Evolutionary conservation across 768 basidiomycete genomes (phyloP).

Genomic region (Boletus rex-veris): DNA sequence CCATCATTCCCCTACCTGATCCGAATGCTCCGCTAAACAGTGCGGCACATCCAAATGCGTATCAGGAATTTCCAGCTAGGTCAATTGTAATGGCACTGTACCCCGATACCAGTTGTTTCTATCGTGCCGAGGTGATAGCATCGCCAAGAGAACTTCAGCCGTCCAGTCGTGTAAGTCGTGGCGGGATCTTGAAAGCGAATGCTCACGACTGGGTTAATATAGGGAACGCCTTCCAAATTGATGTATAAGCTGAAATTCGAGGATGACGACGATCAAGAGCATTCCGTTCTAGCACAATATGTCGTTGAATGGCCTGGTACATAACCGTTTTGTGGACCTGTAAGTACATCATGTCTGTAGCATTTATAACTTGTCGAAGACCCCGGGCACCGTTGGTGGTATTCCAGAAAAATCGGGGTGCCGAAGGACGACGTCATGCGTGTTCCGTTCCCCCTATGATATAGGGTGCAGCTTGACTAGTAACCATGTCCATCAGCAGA

Average conservation of each 20-base stretch:
- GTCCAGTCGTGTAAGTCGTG: constrained; percentile 36
- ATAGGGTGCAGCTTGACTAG: neutral
- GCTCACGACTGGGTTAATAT: constrained; percentile 9
- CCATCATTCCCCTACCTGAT: constrained; percentile 80
- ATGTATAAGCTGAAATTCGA: constrained; percentile 83
- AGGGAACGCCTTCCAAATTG: constrained; percentile 44
- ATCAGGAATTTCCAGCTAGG: constrained; percentile 68
- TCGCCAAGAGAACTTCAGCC: constrained; percentile 49
- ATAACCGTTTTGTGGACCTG: neutral
- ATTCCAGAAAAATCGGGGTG: constrained; percentile 19
- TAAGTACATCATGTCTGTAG: too few species aligned
- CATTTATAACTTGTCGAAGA: neutral
- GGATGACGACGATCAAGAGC: constrained; percentile 83
- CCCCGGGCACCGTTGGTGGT: constrained; percentile 10
- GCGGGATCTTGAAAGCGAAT: neutral
- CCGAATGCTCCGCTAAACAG: constrained; percentile 53
- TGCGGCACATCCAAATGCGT: constrained; percentile 63
- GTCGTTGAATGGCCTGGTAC: constrained; percentile 77
- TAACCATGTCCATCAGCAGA: constrained; percentile 62
- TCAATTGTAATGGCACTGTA: constrained; percentile 84
- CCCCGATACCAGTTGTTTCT: constrained; percentile 89
- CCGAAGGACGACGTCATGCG: constrained; percentile 14
- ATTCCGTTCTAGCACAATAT: constrained; percentile 69
- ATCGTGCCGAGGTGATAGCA: constrained; percentile 79
- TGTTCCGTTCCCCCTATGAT: neutral